Percentiles rank a stretch among this genome's conserved stretches.
Evolutionary conservation across 2,329 filamentous ascomycete genomes (phyloP).

Genomic region (Pleomassaria siparia): DNA sequence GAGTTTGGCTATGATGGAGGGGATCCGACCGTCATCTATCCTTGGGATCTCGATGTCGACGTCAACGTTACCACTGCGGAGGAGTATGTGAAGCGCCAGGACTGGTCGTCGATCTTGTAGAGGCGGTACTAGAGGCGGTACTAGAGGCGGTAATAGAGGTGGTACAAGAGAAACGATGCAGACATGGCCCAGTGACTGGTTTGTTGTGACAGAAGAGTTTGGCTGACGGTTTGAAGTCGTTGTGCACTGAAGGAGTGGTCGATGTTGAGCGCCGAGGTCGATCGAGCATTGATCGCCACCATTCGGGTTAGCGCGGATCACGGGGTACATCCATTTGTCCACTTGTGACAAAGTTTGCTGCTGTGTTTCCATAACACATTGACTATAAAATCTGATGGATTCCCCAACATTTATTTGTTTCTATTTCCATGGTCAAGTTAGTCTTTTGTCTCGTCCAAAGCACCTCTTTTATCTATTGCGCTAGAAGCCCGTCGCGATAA

Average conservation of each 20-base stretch:
- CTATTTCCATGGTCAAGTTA: neutral
- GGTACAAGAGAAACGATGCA: too few species aligned
- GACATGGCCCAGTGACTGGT: too few species aligned
- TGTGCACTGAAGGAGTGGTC: too few species aligned
- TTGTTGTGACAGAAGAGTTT: too few species aligned
- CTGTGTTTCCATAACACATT: conserved; percentile 11
- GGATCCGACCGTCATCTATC: conserved; percentile 34
- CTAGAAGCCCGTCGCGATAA: conserved; percentile 1
- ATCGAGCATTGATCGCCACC: neutral
- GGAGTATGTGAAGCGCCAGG: conserved; percentile 27
- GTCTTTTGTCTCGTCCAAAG: neutral
- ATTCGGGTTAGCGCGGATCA: neutral
- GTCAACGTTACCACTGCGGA: conserved; percentile 24
- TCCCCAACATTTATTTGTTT: neutral
- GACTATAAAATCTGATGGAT: conserved; percentile 9
- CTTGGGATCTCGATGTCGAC: conserved; percentile 23
- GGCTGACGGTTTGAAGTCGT: too few species aligned
- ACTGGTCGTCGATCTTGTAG: conserved; percentile 24
- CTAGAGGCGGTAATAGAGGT: too few species aligned
- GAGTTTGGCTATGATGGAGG: conserved; percentile 43
- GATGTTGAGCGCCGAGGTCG: neutral
- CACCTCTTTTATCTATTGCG: neutral
- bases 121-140: neutral
- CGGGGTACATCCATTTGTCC: neutral
- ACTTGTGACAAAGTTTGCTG: conserved; percentile 1